A percentile compares a stretch with the other conserved stretches of the same genome.
phyloP scores from a whole-genome alignment of 1,284 basidiomycete species.

The Cutaneotrichosporon cutaneum region DNA sequence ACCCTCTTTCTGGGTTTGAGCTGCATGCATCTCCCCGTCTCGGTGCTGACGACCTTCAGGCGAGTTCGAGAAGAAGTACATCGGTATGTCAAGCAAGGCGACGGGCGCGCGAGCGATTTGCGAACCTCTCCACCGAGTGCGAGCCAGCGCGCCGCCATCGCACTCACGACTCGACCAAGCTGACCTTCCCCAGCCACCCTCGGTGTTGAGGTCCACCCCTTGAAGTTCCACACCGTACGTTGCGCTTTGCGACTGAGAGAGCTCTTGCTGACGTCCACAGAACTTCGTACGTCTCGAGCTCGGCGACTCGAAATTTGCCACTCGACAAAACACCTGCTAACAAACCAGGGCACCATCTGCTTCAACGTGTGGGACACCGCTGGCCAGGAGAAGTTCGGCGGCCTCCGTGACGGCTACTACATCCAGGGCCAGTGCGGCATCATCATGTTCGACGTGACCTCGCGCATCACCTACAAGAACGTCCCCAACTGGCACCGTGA shows the following conservation, averaged over 20 bases:
- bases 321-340: not conserved
- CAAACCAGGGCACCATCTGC: slow-evolving; percentile 76
- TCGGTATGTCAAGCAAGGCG: slow-evolving; percentile 62
- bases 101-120: not conserved
- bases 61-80: slow-evolving; percentile 99
- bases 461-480: slow-evolving; percentile 99
- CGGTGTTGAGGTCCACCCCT: slow-evolving; percentile 98
- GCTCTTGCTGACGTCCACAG: slow-evolving; percentile 1
- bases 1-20: not conserved
- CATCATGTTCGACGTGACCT: slow-evolving; percentile 99
- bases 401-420: slow-evolving; percentile 96
- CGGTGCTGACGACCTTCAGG: slow-evolving; percentile 37
- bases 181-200: slow-evolving; percentile 72
- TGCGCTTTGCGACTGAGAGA: slow-evolving; percentile 2
- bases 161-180: not conserved
- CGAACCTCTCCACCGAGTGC: not conserved
- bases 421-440: slow-evolving; percentile 99
- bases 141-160: not conserved
- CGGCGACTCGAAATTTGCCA: not conserved
- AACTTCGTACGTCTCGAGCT: not conserved
- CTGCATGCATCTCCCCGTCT: not conserved
- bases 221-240: slow-evolving; percentile 79
- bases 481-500: slow-evolving; percentile 99
- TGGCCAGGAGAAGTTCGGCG: slow-evolving; percentile 99
- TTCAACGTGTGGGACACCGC: slow-evolving; percentile 99